Base-by-base conservation (phyloP, 2,329 filamentous ascomycete genomes). In the Phoma sp. region DNA sequence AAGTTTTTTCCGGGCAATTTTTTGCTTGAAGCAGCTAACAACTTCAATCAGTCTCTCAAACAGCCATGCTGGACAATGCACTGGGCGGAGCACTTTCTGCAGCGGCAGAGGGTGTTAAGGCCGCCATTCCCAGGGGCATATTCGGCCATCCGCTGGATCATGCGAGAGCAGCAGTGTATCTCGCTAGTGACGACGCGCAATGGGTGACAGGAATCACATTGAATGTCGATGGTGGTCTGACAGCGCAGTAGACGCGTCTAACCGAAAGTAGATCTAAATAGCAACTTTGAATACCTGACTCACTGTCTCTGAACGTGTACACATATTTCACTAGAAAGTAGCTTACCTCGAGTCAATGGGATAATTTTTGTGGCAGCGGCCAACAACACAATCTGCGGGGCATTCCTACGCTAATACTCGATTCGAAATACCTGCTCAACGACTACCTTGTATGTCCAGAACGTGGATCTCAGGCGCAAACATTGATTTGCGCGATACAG, bases 151-250 rank as follows among this genome's bases (percentile, higher is more conserved):
- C 61, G 1, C 58, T 62, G 8, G 64, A 71, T 37, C 62, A 63
- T 19, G 67, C 68, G 2, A 45, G 69, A 19, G 71, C 71, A 13
- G 78, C 77, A 1, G 74, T 81, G 3, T 76, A 77, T 56, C 58
- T 81, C 21, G 76, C 76, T 1, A 78, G 77, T 45, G 76, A 78
- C 15, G 78, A 80, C 62, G 77, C 76, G 0, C 64, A 62, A 13
- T 80, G 74, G 72, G 64, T 80, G 5, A 80, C 77, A 22, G 77
- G 78, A 1, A 69, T 74, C 9, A 63, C 65, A 10, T 50, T 79
- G 36, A 66, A 75, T 6, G 73, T 80, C 2, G 78, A 80, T 70
- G 77, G 78, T 13, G 78, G 77, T 5, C 79, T 60, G 13, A 29
- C 52, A 24, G 52, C 47, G 13, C 56, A 58, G 48, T 58, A 52